Percentiles rank a stretch among this genome's conserved stretches.
Evolutionary conservation across 257 asterid genomes (phyloP).

Genomic region (Solanum chiquidenum): DNA sequence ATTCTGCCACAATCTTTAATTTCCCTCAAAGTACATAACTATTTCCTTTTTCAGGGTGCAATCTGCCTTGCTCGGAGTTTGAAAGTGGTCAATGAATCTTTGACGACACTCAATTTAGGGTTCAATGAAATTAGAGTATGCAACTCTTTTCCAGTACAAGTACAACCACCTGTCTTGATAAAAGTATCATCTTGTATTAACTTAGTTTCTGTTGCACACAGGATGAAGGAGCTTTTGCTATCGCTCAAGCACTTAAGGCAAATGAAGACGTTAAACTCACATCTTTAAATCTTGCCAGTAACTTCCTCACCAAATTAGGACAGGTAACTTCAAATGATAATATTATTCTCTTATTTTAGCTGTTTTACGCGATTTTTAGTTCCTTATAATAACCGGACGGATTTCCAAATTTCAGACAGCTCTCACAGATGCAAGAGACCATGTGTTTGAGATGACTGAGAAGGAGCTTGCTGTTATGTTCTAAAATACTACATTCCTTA

Average conservation of each 20-base stretch:
- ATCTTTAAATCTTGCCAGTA: conserved; percentile 70
- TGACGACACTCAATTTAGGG: conserved; percentile 79
- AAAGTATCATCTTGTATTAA: not conserved
- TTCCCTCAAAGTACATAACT: not conserved
- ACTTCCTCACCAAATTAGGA: conserved; percentile 88
- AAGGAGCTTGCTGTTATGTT: conserved; percentile 67
- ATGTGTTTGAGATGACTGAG: conserved; percentile 86
- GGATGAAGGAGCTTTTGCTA: conserved; percentile 92
- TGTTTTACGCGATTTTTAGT: not conserved
- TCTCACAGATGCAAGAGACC: conserved; percentile 83
- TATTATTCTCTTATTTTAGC: not conserved
- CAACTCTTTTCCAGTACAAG: not conserved
- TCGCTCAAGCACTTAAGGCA: conserved; percentile 91
- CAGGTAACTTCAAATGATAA: conserved; percentile 33
- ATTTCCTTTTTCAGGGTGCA: conserved; percentile 55
- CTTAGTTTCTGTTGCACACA: conserved; percentile 13
- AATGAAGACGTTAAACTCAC: conserved; percentile 82
- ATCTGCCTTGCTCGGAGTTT: conserved; percentile 82
- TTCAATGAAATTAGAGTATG: conserved; percentile 91
- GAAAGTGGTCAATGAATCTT: conserved; percentile 81
- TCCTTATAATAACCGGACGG: not conserved
- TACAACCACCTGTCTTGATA: not conserved
- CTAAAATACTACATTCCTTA: conserved; percentile 23
- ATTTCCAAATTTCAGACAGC: conserved; percentile 67
- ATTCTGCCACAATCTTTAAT: not conserved